Evolutionary conservation across 2,329 filamentous ascomycete genomes (phyloP), one percentile per base, ranked within the genome.

Genomic region (Nemania bipapillata): DNA sequence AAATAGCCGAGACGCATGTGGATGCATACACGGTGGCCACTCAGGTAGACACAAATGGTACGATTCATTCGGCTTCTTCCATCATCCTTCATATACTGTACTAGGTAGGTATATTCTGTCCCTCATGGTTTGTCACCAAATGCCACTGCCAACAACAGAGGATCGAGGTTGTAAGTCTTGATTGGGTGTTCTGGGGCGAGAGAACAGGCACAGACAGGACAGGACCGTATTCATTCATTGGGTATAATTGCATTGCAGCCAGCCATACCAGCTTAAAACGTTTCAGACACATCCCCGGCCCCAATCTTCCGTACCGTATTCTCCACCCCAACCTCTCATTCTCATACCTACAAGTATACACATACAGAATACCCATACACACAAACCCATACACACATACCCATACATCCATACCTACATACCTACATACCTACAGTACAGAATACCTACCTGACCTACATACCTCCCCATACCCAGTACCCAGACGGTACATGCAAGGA

Each of bases 241-340:
- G 65, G 68, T 66, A 68, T 59, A 68, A 55, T 55, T 55, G 62
- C 42, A 52, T 68, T 68, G 65, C 65, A 68, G 62, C 62, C 60
- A 42, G 55, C 56, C 60, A 47, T 61, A 26, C 28, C 52, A 61
- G 67, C 40, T 55, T 49, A 52, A 42, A 62, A 55, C 45, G 64
- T 67, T 70, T 70, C 64, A 70, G 65, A 64, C 60, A 64, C 24
- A 60, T 58, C 53, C 32, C 11, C 2, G 22, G 11, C 20, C 28
- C 26, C 50, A 32, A 12, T 15, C 26, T 24, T 15, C 26, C 15
- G 20, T 32, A 32, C 45, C 6, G 7, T 49, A 32, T 63, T 59
- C 61, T 12, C 57, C 68, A 64, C 65, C 28, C 68, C 65, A 63
- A 63, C 65, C 49, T 45, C 68, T 42, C 45, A 57, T 57, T 28